Evolutionary conservation across 2,329 filamentous ascomycete species (phyloP), one percentile per base, ranked within the genome.

Genomic region (Hymenoscyphus repandus): DNA sequence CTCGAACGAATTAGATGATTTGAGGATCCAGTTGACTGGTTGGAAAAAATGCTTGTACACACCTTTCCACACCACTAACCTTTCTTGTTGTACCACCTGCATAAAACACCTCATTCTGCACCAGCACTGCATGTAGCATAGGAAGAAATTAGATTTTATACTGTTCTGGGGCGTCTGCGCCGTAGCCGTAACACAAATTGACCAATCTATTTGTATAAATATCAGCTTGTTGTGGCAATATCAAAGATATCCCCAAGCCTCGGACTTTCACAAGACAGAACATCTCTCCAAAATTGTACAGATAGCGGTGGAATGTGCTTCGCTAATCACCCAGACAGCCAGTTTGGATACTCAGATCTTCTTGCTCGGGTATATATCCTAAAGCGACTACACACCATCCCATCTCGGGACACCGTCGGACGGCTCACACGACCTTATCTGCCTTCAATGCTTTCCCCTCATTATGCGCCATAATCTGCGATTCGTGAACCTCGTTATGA

Each of bases 81-180:
- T 45, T 48, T 52, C 58, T 54, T 60, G 62, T 55, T 63, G 61
- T 61, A 60, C 54, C 49, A 54, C 54, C 45, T 49, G 59, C 59
- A 61, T 49, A 45, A 56, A 44, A 56, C 53, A 52, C 59, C 54
- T 52, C 52, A 49, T 55, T 60, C 58, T 52, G 18, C 52, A 54
- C 51, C 52, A 54, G 52, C 56, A 42, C 47, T 59, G 61, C 57
- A 60, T 64, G 63, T 65, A 65, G 61, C 62, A 65, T 63, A 61
- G 57, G 58, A 53, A 62, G 51, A 53, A 52, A 57, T 34, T 48
- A 48, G 45, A 48, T 27, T 36, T 41, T 40, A 33, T 22, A 6
- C 27, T 9, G 13, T 46, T 30, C 12, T 38, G 18, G 30, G 2
- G 3, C 33, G 37, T 48, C 6, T 45, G 34, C 34, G 18, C 12